phyloP scores from a whole-genome alignment of 495 filamentous ascomycete genomes.

The Daldinia loculata region DNA sequence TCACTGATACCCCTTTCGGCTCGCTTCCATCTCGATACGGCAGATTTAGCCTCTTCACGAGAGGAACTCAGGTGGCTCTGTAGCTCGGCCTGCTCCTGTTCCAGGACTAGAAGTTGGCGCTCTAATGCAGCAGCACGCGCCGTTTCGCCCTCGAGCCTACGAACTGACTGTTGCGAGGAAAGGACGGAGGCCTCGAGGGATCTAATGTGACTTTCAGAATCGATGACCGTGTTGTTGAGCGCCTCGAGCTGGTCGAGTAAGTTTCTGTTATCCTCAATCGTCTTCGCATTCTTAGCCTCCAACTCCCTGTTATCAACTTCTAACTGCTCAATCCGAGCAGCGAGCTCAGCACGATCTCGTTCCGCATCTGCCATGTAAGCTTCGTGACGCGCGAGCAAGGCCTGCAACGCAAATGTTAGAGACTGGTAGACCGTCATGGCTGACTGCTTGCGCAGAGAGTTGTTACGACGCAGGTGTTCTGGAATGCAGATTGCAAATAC shows the following conservation, averaged over 20 bases:
- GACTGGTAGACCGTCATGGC: conserved; percentile 47
- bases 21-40: conserved; percentile 81
- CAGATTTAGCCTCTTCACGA: conserved; percentile 75
- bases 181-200: conserved; percentile 76
- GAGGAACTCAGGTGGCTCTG: conserved; percentile 70
- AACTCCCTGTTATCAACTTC: conserved; percentile 79
- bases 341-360: conserved; percentile 76
- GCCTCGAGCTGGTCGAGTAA: conserved; percentile 84
- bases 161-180: conserved; percentile 77
- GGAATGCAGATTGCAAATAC: conserved; percentile 22
- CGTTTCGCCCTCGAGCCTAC: conserved; percentile 75
- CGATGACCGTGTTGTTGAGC: conserved; percentile 75
- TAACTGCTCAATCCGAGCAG: conserved; percentile 73
- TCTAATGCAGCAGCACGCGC: conserved; percentile 79
- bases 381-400: conserved; percentile 89
- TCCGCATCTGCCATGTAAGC: conserved; percentile 90
- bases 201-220: conserved; percentile 78
- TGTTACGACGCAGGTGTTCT: background rate
- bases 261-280: conserved; percentile 78
- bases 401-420: conserved; percentile 82
- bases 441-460: conserved; percentile 12
- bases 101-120: conserved; percentile 75
- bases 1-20: conserved; percentile 77
- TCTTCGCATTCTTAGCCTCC: conserved; percentile 75
- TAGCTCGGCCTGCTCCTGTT: conserved; percentile 78